These are phyloP conservation scores for Abelmoschus esculentus DNA, from an alignment of 345 rosid species.

Conservation along the genomic window DNA sequence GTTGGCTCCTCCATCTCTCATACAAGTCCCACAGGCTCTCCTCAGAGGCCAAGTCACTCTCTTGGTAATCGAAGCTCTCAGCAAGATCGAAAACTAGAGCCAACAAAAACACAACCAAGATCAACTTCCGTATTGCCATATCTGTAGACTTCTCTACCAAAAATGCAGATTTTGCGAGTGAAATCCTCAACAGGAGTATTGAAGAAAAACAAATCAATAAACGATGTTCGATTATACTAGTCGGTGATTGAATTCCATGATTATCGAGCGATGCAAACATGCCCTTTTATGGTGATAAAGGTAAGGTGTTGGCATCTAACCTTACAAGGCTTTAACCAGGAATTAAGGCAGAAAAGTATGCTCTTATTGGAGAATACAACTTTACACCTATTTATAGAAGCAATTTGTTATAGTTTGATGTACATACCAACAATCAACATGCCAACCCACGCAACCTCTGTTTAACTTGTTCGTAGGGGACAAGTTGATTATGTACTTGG, in stretches of 20 bases:
- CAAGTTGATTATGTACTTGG: conserved; percentile 5
- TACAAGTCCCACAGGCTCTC: conserved; percentile 36
- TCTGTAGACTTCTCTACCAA: neutral
- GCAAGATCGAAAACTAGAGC: conserved; percentile 22
- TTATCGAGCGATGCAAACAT: neutral
- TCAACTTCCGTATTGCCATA: conserved; percentile 10
- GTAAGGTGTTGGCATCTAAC: neutral
- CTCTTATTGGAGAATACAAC: neutral
- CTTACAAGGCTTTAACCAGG: conserved; percentile 16
- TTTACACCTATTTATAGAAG: neutral
- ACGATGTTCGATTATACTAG: neutral
- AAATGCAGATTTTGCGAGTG: neutral
- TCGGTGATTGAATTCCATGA: neutral
- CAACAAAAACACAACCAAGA: conserved; percentile 17
- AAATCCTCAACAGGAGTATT: neutral
- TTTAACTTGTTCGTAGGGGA: conserved; percentile 14
- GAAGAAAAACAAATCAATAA: neutral
- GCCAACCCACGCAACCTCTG: conserved; percentile 15
- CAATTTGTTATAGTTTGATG: conserved; percentile 6
- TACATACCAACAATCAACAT: neutral
- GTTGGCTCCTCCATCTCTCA: conserved; percentile 44
- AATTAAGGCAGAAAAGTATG: conserved; percentile 15
- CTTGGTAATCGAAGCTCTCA: conserved; percentile 31
- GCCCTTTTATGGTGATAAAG: neutral
- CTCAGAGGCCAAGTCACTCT: conserved; percentile 31